A percentile compares a stretch with the other conserved stretches of the same genome.
phyloP scores from a whole-genome alignment of 2,329 filamentous ascomycete species.

The Alternaria sp. region DNA sequence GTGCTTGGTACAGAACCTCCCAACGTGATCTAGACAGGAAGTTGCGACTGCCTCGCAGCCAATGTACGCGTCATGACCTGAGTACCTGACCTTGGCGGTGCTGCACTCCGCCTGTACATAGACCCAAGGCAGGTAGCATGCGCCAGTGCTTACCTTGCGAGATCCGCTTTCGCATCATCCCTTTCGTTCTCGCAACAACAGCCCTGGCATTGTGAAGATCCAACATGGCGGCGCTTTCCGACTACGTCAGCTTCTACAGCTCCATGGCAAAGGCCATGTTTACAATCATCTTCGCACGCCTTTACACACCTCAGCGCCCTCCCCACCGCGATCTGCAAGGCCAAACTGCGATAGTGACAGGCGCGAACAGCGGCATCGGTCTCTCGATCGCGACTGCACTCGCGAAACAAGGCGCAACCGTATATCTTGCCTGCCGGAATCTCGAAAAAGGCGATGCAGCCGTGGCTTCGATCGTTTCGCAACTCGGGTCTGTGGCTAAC shows the following conservation, averaged over 20 bases:
- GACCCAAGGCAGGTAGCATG: background rate
- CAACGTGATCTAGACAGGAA: background rate
- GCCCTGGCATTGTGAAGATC: no score
- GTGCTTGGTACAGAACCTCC: background rate
- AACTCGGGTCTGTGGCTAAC: background rate
- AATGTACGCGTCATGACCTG: background rate
- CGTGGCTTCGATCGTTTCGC: conserved; percentile 5
- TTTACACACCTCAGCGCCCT: conserved; percentile 15
- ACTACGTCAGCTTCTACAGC: conserved; percentile 11
- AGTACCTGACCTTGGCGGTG: background rate
- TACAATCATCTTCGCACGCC: conserved; percentile 13
- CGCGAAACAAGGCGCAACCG: conserved; percentile 20
- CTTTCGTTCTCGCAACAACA: no score
- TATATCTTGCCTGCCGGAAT: conserved; percentile 24
- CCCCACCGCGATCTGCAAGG: conserved; percentile 41
- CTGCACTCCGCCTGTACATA: background rate
- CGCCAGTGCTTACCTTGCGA: background rate
- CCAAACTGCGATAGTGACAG: conserved; percentile 58
- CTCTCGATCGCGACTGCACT: conserved; percentile 33
- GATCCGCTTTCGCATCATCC: background rate
- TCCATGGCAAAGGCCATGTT: conserved; percentile 11
- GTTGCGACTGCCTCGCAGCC: background rate
- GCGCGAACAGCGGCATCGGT: conserved; percentile 59
- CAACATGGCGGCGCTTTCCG: conserved; percentile 3
- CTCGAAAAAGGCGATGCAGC: conserved; percentile 16